These are phyloP conservation scores for Colletotrichum chlorophyti DNA, from an alignment of 2,329 filamentous ascomycete genomes.

Conservation along the genomic window DNA sequence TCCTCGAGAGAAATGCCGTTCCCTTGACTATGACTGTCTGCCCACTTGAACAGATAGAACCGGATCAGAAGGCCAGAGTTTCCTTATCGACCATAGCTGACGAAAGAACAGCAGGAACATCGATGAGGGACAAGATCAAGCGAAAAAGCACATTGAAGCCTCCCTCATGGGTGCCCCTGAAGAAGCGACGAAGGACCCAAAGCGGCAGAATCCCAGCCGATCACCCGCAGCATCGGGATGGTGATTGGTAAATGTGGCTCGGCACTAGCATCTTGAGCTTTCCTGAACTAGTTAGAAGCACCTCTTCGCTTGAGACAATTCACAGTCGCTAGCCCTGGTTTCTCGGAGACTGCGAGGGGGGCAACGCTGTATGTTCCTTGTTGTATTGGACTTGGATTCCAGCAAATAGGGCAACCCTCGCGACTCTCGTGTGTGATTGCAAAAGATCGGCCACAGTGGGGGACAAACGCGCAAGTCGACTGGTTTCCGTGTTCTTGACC, in stretches of 20 bases:
- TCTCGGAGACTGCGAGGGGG: not conserved
- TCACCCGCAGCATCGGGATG: conserved; percentile 7
- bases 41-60: no score
- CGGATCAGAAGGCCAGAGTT: no score
- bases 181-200: not conserved
- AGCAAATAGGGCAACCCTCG: no score
- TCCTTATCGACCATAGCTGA: not conserved
- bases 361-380: not conserved
- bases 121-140: not conserved
- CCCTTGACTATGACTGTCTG: no score
- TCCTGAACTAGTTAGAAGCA: conserved; percentile 2
- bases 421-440: not conserved
- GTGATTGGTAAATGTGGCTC: conserved; percentile 1
- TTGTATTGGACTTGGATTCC: not conserved
- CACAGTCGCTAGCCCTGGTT: conserved; percentile 14
- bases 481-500: no score
- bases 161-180: not conserved
- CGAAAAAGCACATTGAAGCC: not conserved
- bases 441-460: not conserved
- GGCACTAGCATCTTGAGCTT: conserved; percentile 24
- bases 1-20: no score
- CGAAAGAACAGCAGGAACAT: not conserved
- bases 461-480: no score
- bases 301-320: conserved; percentile 8
- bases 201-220: conserved; percentile 9